Evolutionary conservation across 129 eudicot species (phyloP).

Genomic region (Tanacetum coccineum): DNA sequence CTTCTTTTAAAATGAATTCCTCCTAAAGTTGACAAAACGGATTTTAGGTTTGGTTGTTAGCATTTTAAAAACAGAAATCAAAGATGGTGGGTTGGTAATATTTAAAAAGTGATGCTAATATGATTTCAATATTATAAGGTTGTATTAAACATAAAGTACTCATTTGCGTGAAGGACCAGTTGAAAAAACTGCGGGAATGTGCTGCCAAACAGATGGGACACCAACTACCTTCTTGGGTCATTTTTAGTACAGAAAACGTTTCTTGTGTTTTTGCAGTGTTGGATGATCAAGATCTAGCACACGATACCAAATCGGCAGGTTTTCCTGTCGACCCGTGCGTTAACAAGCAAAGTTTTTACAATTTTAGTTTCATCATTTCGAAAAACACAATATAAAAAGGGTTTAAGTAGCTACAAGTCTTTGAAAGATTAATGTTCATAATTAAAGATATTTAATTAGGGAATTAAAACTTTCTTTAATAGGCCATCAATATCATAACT

Average conservation of each 20-base stretch:
- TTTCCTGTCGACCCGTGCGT: no score
- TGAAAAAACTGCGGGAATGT: conserved; percentile 30
- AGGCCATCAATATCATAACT: conserved; percentile 9
- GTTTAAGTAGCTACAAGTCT: no score
- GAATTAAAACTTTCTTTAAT: background rate
- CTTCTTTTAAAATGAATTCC: no score
- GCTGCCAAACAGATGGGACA: conserved; percentile 19
- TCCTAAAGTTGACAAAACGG: background rate
- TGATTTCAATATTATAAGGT: conserved; percentile 19
- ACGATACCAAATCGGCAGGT: no score
- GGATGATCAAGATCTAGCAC: no score
- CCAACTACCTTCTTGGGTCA: no score
- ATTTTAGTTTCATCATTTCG: no score
- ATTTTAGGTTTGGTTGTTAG: conserved; percentile 5
- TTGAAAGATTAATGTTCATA: no score
- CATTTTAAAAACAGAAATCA: background rate
- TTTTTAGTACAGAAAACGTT: background rate
- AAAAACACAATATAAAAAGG: no score
- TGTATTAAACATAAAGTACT: conserved; percentile 10
- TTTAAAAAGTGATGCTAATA: background rate
- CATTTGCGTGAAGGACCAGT: background rate
- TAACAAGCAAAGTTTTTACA: no score
- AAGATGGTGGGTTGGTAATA: conserved; percentile 21
- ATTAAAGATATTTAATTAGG: background rate
- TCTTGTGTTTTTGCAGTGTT: no score